These are phyloP conservation scores for Ambrosia artemisiifolia DNA, from an alignment of 129 eudicot genomes.

Conservation along the genomic window DNA sequence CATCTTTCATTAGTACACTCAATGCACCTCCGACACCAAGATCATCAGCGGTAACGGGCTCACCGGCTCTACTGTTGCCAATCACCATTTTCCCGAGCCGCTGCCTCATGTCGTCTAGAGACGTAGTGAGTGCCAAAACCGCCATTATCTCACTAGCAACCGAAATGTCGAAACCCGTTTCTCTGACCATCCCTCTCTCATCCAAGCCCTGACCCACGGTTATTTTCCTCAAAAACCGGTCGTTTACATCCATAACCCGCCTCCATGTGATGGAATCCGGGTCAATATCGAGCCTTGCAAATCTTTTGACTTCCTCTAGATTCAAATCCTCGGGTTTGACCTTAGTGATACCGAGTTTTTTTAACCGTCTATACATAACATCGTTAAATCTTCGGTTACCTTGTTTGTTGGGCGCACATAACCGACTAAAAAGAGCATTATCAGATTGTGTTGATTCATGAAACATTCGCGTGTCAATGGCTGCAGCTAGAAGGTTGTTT, in stretches of 20 bases:
- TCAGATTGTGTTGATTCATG: conserved; percentile 88
- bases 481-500: conserved; percentile 94
- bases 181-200: conserved; percentile 94
- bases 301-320: conserved; percentile 69
- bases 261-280: conserved; percentile 92
- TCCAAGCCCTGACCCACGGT: conserved; percentile 95
- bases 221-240: conserved; percentile 86
- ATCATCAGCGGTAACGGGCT: conserved; percentile 96
- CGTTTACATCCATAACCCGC: conserved; percentile 96
- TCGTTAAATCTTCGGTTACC: conserved; percentile 67
- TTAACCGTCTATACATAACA: conserved; percentile 79
- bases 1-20: conserved; percentile 95
- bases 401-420: conserved; percentile 89
- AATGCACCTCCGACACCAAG: conserved; percentile 95
- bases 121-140: conserved; percentile 92
- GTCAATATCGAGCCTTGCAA: conserved; percentile 94
- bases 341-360: conserved; percentile 78
- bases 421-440: conserved; percentile 73
- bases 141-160: conserved; percentile 99
- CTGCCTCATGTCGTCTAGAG: conserved; percentile 89
- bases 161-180: conserved; percentile 90
- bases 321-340: conserved; percentile 80
- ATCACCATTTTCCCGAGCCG: conserved; percentile 96
- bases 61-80: conserved; percentile 84
- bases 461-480: conserved; percentile 87